Evolutionary conservation across 768 basidiomycete species (phyloP), one percentile per base, ranked within the genome.

Genomic region (Tephrocybe sp.): DNA sequence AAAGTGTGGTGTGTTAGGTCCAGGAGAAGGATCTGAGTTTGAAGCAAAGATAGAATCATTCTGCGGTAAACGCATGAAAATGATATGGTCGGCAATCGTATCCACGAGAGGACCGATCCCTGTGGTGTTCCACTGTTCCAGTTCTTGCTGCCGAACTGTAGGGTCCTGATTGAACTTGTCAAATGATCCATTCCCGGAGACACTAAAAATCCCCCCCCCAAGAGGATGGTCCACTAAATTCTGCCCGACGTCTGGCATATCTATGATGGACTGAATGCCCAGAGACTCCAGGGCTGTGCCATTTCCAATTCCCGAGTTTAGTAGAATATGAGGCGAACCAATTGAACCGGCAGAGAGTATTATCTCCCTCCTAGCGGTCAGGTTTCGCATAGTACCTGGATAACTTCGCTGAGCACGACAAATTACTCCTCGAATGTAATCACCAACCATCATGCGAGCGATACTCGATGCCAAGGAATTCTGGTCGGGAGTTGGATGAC

Each of bases 251-350:
- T 52, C 49, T 3, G 69, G 66, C 11, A 64, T 39, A 42, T 65
- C 33, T 1, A 67, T 50, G 36, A 63, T 19, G 2, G 62, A 33
- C 2, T 35, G 41, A 26, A 70, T 65, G 16, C 60, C 60, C 12
- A 67, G 34, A 2, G 51, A 41, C 1, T 33, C 14, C 6, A 69
- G 54, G 16, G 55, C 57, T 14, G 44, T 22, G 10, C 30, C 39
- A 35, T 62, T 54, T 16, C 72, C 72, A 35, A 73, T 70, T 13
- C 70, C 70, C 16, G 68, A 69, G 16, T 65, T 59, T 42, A 68
- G 39, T 0, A 72, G 55, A 23, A 72, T 60, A 9, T 63, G 57
- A 0, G 55, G 55, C 6, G 51, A 33, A 1, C 54, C 55, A 20
- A 52, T 12, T 1, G 51, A 39, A 2, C 55, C 55, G 22, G 50